Evolutionary conservation across 495 filamentous ascomycete genomes (phyloP).

Genomic region (Hypoxylon fragiforme): DNA sequence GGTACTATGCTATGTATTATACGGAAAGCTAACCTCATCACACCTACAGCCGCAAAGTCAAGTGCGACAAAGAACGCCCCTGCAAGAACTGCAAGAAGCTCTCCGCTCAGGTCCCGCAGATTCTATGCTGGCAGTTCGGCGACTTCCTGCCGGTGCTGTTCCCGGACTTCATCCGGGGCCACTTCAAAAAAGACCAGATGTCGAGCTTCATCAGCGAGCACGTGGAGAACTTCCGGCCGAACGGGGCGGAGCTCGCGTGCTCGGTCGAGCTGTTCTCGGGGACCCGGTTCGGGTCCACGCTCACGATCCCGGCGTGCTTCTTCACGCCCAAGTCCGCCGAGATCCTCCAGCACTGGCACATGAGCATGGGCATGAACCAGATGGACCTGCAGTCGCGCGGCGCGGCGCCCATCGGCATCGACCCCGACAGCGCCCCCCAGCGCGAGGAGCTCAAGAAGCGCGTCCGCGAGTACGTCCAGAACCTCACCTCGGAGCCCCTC

Average conservation of each 20-base stretch:
- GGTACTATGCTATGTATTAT: no score
- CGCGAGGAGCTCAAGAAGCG: slow-evolving; percentile 44
- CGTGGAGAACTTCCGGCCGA: slow-evolving; percentile 43
- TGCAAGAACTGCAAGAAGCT: slow-evolving; percentile 54
- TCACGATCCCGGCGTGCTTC: slow-evolving; percentile 49
- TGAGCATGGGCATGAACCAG: slow-evolving; percentile 36
- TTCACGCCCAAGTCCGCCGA: slow-evolving; percentile 50
- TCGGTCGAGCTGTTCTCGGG: slow-evolving; percentile 49
- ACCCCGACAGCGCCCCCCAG: slow-evolving; percentile 38
- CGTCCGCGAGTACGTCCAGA: slow-evolving; percentile 48
- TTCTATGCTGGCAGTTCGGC: slow-evolving; percentile 51
- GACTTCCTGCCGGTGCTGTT: slow-evolving; percentile 51
- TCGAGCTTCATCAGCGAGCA: slow-evolving; percentile 47
- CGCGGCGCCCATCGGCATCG: slow-evolving; percentile 51
- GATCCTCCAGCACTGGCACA: slow-evolving; percentile 51
- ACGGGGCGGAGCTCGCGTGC: slow-evolving; percentile 41
- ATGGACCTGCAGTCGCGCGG: slow-evolving; percentile 41
- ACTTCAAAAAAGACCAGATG: slow-evolving; percentile 51
- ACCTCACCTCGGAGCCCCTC: slow-evolving; percentile 43
- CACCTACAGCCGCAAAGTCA: slow-evolving; percentile 43
- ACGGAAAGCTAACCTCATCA: slow-evolving; percentile 8
- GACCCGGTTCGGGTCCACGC: slow-evolving; percentile 39
- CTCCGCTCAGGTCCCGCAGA: slow-evolving; percentile 46
- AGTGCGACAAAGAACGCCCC: slow-evolving; percentile 49
- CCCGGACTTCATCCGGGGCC: slow-evolving; percentile 51